Percentiles rank a stretch among this genome's conserved stretches.
Conservation (phyloP, 768 basidiomycete genomes). For the Clitopilus hobsonii region DNA sequence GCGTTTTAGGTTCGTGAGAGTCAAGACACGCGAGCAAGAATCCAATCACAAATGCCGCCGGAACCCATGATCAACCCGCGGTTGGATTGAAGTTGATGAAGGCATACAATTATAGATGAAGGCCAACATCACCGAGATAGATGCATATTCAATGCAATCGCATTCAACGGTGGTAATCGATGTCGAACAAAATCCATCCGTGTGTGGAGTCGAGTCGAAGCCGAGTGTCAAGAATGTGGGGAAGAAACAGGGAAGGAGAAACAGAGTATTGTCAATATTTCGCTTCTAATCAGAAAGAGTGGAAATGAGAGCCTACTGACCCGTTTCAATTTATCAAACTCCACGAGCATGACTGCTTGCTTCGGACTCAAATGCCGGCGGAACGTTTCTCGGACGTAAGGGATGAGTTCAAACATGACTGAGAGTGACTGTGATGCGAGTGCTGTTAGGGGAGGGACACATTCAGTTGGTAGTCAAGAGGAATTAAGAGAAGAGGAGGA, state of each 20-base stretch:
- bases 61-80: neutral
- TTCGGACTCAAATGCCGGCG: constrained; percentile 89
- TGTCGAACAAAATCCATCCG: too few species aligned
- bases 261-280: neutral
- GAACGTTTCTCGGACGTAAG: constrained; percentile 94
- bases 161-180: neutral
- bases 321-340: constrained; percentile 97
- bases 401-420: constrained; percentile 89
- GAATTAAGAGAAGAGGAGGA: constrained; percentile 4
- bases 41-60: neutral
- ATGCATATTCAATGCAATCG: neutral
- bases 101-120: neutral
- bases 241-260: constrained; percentile 2
- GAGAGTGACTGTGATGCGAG: constrained; percentile 95
- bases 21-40: neutral
- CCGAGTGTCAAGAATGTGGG: neutral
- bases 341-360: constrained; percentile 94
- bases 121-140: neutral
- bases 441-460: constrained; percentile 38
- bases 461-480: neutral
- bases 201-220: neutral
- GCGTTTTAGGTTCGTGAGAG: too few species aligned
- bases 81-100: neutral
- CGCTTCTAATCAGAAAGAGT: neutral
- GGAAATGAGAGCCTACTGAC: constrained; percentile 48